Evolutionary conservation across 2,329 filamentous ascomycete genomes (phyloP).

Genomic region (Penicillium janthinellum): DNA sequence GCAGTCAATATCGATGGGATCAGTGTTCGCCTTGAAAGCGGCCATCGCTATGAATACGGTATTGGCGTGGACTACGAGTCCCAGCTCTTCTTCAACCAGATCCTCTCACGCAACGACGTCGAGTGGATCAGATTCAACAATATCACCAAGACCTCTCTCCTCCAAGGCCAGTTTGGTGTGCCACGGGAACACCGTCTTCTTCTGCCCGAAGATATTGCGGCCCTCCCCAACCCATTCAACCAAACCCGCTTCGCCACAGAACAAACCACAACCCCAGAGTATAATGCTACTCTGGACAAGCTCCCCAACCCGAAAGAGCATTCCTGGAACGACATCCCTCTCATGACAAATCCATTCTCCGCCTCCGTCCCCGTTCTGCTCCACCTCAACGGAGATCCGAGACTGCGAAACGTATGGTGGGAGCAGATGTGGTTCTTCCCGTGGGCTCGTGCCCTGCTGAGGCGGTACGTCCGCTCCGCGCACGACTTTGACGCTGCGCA

Average conservation of each 20-base stretch:
- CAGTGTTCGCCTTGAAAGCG: constrained; percentile 37
- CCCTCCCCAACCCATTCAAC: constrained; percentile 37
- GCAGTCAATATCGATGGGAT: constrained; percentile 41
- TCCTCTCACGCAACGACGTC: constrained; percentile 42
- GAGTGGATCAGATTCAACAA: constrained; percentile 47
- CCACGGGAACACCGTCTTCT: constrained; percentile 42
- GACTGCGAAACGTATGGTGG: constrained; percentile 43
- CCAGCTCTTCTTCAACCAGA: constrained; percentile 52
- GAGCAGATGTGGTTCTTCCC: constrained; percentile 53
- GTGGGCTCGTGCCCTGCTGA: constrained; percentile 52
- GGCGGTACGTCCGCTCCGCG: constrained; percentile 50
- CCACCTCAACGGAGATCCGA: constrained; percentile 43
- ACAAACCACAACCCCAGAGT: constrained; percentile 33
- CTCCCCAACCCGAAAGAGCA: constrained; percentile 44
- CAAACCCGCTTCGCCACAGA: constrained; percentile 32
- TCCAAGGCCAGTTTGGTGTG: constrained; percentile 40
- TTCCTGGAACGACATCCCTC: constrained; percentile 47
- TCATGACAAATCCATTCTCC: constrained; percentile 53
- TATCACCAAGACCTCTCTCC: constrained; percentile 36
- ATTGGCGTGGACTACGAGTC: constrained; percentile 57
- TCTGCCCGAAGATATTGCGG: constrained; percentile 41
- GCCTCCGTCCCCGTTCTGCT: constrained; percentile 50
- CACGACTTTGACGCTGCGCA: constrained; percentile 48
- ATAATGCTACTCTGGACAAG: constrained; percentile 45
- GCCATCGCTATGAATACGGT: constrained; percentile 51